Conservation (phyloP, 257 asterid species). For the Rauvolfia tetraphylla region DNA sequence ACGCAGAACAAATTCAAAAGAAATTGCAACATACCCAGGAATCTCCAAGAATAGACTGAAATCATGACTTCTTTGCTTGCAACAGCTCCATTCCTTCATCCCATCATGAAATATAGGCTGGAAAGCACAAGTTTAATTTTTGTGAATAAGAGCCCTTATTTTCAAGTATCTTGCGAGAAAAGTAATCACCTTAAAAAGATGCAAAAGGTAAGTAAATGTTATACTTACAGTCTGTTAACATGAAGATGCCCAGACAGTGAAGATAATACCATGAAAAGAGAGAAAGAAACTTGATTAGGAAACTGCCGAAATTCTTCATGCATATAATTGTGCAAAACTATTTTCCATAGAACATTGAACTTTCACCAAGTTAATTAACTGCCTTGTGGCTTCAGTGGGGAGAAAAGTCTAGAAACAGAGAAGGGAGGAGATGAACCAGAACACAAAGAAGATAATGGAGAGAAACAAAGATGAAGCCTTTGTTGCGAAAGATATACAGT, state of each 20-base stretch:
- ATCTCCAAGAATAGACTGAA: slow-evolving; percentile 79
- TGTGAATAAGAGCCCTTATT: background rate
- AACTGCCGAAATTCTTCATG: background rate
- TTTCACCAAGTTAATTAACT: background rate
- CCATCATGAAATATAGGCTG: slow-evolving; percentile 97
- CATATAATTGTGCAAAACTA: background rate
- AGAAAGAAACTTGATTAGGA: slow-evolving; percentile 11
- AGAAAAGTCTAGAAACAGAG: background rate
- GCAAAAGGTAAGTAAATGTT: slow-evolving; percentile 11
- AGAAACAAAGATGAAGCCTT: background rate
- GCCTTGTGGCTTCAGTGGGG: no score
- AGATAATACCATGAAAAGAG: slow-evolving; percentile 18
- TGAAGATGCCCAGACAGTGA: slow-evolving; percentile 7
- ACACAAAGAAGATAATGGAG: background rate
- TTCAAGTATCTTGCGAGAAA: background rate
- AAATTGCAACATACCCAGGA: slow-evolving; percentile 49
- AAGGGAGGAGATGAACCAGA: background rate
- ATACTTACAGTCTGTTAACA: slow-evolving; percentile 35
- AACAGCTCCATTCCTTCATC: slow-evolving; percentile 97
- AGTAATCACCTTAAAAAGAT: slow-evolving; percentile 5
- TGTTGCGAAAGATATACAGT: background rate
- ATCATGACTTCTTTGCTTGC: slow-evolving; percentile 94
- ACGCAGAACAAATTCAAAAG: background rate
- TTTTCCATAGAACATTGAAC: background rate
- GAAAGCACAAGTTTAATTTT: background rate